phyloP scores from a whole-genome alignment of 345 rosid genomes.

The Eucalyptus camaldulensis region DNA sequence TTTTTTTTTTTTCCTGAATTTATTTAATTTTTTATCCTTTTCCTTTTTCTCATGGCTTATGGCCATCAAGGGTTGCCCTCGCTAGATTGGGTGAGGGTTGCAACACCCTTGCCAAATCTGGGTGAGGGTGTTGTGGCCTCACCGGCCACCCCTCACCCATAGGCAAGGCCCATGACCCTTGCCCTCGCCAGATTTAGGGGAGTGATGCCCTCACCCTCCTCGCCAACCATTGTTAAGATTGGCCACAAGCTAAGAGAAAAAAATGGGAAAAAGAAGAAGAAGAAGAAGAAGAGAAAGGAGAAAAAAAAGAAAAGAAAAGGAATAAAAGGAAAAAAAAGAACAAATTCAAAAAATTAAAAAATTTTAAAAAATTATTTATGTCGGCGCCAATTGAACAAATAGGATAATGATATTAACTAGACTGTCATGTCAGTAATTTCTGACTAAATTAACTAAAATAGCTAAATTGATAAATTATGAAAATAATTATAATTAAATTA shows the following conservation, averaged over 20 bases:
- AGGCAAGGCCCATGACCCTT: not conserved
- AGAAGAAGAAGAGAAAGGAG: no score
- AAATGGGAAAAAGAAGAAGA: no score
- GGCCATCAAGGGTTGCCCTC: rapidly evolving
- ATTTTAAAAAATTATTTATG: not conserved
- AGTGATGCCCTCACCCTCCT: rapidly evolving
- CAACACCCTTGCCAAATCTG: not conserved
- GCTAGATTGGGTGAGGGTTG: not conserved
- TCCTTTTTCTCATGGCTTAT: not conserved
- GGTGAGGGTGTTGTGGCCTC: rapidly evolving
- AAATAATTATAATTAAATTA: not conserved
- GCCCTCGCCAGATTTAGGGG: rapidly evolving
- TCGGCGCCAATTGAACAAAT: rapidly evolving
- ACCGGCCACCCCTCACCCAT: not conserved
- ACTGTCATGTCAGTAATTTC: rapidly evolving
- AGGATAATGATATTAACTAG: rapidly evolving
- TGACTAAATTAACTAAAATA: not conserved
- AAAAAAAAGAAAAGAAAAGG: no score
- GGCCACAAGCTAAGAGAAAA: not conserved
- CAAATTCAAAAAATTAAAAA: not conserved
- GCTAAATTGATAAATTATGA: not conserved
- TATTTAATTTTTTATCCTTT: not conserved
- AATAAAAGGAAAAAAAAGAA: not conserved
- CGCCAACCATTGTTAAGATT: rapidly evolving
- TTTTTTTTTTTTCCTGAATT: rapidly evolving